These are phyloP conservation scores for Trichoderma oligosporum DNA, from an alignment of 2,329 filamentous ascomycete genomes.

Conservation along the genomic window DNA sequence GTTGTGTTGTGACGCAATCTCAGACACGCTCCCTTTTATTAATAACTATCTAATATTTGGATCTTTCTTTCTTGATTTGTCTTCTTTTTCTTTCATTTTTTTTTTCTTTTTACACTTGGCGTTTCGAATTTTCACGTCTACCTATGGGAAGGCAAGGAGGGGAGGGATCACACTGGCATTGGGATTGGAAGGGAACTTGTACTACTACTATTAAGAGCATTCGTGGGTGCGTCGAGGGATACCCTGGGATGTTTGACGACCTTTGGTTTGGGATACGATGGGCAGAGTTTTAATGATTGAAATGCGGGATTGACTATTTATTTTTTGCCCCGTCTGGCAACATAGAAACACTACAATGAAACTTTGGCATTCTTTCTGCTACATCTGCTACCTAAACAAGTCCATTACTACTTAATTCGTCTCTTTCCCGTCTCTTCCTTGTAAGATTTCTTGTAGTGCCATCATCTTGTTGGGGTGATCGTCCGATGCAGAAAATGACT, in stretches of 20 bases:
- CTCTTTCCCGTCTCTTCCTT: not conserved
- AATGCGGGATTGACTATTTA: conserved; percentile 14
- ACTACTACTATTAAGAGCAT: conserved; percentile 16
- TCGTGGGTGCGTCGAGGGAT: conserved; percentile 19
- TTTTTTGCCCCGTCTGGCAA: conserved; percentile 8
- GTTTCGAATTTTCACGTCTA: conserved; percentile 15
- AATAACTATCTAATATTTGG: not conserved
- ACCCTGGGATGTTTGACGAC: conserved; percentile 21
- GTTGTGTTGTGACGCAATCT: conserved; percentile 3
- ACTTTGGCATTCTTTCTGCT: conserved; percentile 5
- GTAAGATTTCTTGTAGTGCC: not conserved
- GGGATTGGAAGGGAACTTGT: conserved; percentile 13
- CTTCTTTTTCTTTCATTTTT: not conserved
- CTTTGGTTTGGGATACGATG: conserved; percentile 9
- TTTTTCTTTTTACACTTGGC: conserved; percentile 5
- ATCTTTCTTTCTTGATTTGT: conserved; percentile 1
- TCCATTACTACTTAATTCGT: not conserved
- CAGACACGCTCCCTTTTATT: not conserved
- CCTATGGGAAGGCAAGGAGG: not conserved
- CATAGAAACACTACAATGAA: conserved; percentile 17
- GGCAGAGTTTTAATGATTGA: conserved; percentile 17
- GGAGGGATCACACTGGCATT: conserved; percentile 7
- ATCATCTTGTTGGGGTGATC: conserved; percentile 17
- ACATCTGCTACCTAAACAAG: not conserved
- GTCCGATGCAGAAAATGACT: conserved; percentile 19